Percentiles rank a stretch among this genome's conserved stretches.
These are phyloP conservation scores for Carex scoparia DNA, from an alignment of 176 grass and related monocot genomes.

Conservation along the genomic window DNA sequence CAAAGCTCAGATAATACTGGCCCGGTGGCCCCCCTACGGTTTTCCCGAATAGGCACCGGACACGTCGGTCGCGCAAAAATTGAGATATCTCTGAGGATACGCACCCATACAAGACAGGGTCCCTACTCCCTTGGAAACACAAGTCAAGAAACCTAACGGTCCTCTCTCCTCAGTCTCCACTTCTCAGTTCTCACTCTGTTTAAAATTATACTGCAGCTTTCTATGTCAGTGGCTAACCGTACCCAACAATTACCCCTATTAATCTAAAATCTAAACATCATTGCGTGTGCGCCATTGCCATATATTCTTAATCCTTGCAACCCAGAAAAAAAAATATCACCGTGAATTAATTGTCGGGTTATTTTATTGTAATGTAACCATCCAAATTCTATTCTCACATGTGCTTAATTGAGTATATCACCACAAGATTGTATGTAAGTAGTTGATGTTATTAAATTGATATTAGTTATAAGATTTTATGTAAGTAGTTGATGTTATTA, in stretches of 20 bases:
- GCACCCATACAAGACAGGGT: neutral
- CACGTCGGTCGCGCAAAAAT: no score
- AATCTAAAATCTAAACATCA: neutral
- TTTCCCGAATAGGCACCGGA: no score
- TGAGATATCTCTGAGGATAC: no score
- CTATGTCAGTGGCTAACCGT: neutral
- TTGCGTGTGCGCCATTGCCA: neutral
- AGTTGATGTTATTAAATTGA: no score
- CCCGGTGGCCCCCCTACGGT: no score
- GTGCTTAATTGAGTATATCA: no score
- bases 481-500: no score
- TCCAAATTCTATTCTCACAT: no score
- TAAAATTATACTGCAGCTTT: neutral
- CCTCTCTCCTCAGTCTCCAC: neutral
- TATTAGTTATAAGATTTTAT: no score
- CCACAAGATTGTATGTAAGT: no score
- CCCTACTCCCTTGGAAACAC: neutral
- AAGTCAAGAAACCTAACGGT: constrained; percentile 19
- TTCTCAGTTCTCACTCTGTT: neutral
- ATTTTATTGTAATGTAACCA: no score
- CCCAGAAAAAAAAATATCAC: neutral
- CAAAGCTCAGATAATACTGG: no score
- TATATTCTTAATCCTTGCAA: neutral
- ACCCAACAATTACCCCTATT: neutral
- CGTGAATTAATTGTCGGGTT: neutral